These are phyloP conservation scores for Achlya hypogyna DNA, from an alignment of 352 stramenopile genomes.

Conservation along the genomic window DNA sequence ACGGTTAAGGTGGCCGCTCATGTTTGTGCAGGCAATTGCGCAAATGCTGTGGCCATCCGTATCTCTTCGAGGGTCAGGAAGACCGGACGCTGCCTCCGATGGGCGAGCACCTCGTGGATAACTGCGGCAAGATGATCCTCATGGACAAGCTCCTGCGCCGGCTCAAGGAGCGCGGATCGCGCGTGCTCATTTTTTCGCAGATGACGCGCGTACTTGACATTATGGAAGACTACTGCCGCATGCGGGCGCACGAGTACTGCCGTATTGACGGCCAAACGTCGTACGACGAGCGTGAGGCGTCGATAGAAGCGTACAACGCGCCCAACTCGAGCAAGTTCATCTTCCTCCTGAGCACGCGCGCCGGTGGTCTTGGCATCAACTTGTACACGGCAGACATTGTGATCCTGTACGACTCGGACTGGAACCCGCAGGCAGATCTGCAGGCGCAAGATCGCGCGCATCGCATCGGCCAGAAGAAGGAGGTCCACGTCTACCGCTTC, in stretches of 20 bases:
- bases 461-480: slow-evolving; percentile 98
- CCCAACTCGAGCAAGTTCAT: slow-evolving; percentile 95
- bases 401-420: slow-evolving; percentile 97
- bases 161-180: slow-evolving; percentile 79
- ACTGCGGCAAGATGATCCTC: slow-evolving; percentile 97
- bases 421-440: slow-evolving; percentile 97
- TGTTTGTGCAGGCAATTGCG: slow-evolving; percentile 41
- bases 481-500: slow-evolving; percentile 92
- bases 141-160: slow-evolving; percentile 90
- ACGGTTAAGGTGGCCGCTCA: neutral
- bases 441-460: slow-evolving; percentile 94
- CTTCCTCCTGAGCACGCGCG: slow-evolving; percentile 96
- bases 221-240: slow-evolving; percentile 93
- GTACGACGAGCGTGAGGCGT: slow-evolving; percentile 75
- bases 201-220: slow-evolving; percentile 92
- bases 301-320: slow-evolving; percentile 93
- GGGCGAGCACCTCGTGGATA: slow-evolving; percentile 95
- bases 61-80: slow-evolving; percentile 93
- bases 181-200: slow-evolving; percentile 89
- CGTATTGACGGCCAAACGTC: slow-evolving; percentile 84
- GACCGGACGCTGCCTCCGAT: slow-evolving; percentile 89
- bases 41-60: slow-evolving; percentile 88
- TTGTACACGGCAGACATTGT: slow-evolving; percentile 98
- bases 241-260: slow-evolving; percentile 84
- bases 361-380: slow-evolving; percentile 97